Evolutionary conservation across 2,329 filamentous ascomycete genomes (phyloP), one percentile per base, ranked within the genome.

Genomic region (Westerdykella sp.): DNA sequence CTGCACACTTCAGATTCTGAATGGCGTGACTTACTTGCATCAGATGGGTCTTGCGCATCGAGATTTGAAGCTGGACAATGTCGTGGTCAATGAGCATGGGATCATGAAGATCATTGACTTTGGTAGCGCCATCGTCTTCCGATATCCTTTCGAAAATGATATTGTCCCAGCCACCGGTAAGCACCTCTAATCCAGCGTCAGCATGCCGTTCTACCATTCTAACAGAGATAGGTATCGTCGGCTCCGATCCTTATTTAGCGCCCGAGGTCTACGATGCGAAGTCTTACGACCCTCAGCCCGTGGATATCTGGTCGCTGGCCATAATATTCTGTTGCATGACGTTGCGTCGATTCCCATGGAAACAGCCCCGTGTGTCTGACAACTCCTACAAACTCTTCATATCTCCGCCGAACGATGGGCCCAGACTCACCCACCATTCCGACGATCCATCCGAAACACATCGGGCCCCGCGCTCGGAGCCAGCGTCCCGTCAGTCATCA

Each of bases 51-150:
- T 98, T 41, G 90, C 93, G 10, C 93, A 98, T 69, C 82, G 93
- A 36, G 93, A 98, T 73, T 63, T 98, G 57, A 98, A 98, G 70
- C 71, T 98, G 56, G 93, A 98, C 71, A 98, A 98, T 56, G 93
- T 98, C 15, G 93, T 98, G 22, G 90, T 98, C 46, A 97, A 90
- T 62, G 87, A 95, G 61, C 81, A 85, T 59, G 93, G 93, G 2
- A 97, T 98, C 57, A 95, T 98, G 89, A 98, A 98, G 69, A 86
- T 98, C 51, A 98, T 98, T 59, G 93, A 98, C 67, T 98, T 98
- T 69, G 93, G 93, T 21, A 97, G 90, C 70, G 91, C 93, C 1
- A 90, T 93, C 53, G 91, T 98, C 34, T 98, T 95, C 72, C 83
- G 87, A 59, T 98, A 98, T 74, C 93, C 93, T 0, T 97, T 98